phyloP scores from a whole-genome alignment of 1,284 basidiomycete genomes.

The Trametes versicolor region DNA sequence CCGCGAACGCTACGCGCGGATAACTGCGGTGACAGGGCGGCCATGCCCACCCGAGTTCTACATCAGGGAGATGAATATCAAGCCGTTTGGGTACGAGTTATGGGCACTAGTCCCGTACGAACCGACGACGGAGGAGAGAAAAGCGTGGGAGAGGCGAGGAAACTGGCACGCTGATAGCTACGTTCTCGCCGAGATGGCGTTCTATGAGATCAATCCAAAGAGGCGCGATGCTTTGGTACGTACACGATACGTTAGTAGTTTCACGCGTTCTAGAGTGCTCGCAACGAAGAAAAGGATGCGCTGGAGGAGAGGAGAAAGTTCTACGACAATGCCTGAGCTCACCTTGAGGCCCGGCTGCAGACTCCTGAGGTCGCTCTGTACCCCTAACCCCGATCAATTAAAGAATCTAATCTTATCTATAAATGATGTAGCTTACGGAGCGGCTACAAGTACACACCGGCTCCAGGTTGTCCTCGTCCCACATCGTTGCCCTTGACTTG shows the following conservation, averaged over 20 bases:
- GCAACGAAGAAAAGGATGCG: neutral
- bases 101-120: constrained; percentile 6
- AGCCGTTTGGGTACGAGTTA: constrained; percentile 16
- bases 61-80: constrained; percentile 1
- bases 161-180: neutral
- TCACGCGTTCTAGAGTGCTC: too few species aligned
- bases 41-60: neutral
- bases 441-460: too few species aligned
- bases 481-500: neutral
- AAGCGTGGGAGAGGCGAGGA: neutral
- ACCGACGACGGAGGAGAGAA: neutral
- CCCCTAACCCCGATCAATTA: too few species aligned
- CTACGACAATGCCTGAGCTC: too few species aligned
- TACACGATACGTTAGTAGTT: neutral
- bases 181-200: neutral
- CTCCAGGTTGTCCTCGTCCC: neutral
- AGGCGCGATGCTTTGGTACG: neutral
- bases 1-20: neutral
- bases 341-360: too few species aligned
- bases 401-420: too few species aligned
- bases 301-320: neutral
- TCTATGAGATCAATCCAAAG: neutral
- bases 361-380: too few species aligned
- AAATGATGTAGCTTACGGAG: too few species aligned
- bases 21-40: neutral